Evolutionary conservation across 495 filamentous ascomycete species (phyloP).

Genomic region (Daldinia decipiens): DNA sequence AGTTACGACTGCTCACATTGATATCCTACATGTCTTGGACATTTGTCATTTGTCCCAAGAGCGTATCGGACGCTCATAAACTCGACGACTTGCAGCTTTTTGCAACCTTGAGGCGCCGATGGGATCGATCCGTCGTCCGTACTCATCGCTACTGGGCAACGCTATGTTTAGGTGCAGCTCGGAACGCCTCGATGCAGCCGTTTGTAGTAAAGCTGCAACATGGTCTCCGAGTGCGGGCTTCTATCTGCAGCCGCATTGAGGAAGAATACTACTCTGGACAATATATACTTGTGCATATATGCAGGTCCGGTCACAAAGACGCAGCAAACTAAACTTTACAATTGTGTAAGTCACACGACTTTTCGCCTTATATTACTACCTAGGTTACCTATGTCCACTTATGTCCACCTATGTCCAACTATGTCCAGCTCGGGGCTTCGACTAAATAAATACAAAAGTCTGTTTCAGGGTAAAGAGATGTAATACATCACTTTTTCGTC

Average conservation of each 20-base stretch:
- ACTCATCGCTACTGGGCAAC: conserved; percentile 17
- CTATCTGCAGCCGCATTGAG: conserved; percentile 32
- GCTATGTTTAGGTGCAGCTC: conserved; percentile 3
- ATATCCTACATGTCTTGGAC: conserved; percentile 6
- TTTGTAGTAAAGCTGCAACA: conserved; percentile 16
- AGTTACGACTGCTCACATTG: background rate
- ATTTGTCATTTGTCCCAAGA: conserved; percentile 2
- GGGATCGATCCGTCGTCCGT: conserved; percentile 9
- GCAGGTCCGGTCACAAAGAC: conserved; percentile 43
- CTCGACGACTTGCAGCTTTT: conserved; percentile 15
- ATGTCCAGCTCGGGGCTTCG: background rate
- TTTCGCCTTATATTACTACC: conserved; percentile 23
- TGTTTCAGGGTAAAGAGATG: background rate
- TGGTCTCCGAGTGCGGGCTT: conserved; percentile 38
- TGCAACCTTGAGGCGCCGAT: conserved; percentile 24
- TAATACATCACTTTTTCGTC: conserved; percentile 36
- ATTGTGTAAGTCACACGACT: conserved; percentile 15
- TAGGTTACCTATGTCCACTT: no score
- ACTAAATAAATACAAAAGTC: conserved; percentile 12
- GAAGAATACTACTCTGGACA: conserved; percentile 24
- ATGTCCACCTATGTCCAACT: no score
- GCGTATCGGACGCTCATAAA: conserved; percentile 15
- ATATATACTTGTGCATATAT: conserved; percentile 27
- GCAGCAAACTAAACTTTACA: conserved; percentile 10
- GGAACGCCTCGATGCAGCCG: conserved; percentile 21